Evolutionary conservation across 306 rosid species (phyloP).

Genomic region (Erythrophleum fordii): DNA sequence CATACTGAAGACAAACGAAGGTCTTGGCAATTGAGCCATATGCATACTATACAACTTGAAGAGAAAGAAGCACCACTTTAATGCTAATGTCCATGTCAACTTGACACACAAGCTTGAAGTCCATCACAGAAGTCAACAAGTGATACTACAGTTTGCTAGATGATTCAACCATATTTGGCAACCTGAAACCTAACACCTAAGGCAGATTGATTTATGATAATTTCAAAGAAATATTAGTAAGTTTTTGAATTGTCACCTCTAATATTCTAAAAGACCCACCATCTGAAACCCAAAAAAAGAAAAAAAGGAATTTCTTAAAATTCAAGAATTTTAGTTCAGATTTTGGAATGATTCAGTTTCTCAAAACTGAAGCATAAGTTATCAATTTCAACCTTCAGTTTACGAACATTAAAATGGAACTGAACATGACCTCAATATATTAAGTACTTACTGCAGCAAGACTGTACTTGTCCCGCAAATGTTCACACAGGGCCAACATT

Average conservation of each 20-base stretch:
- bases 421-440: background rate
- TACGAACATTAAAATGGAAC: background rate
- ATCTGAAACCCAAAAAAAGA: background rate
- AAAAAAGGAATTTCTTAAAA: background rate
- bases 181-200: background rate
- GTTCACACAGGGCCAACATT: constrained; percentile 85
- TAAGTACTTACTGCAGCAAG: constrained; percentile 84
- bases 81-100: background rate
- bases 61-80: background rate
- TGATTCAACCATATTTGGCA: background rate
- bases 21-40: too few relatives aligned
- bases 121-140: background rate
- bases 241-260: too few relatives aligned
- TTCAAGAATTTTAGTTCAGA: background rate
- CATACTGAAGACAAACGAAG: background rate
- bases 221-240: background rate
- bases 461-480: constrained; percentile 82
- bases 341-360: background rate
- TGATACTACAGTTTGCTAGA: background rate
- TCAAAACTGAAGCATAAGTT: background rate
- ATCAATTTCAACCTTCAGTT: background rate
- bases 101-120: background rate
- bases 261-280: background rate
- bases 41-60: too few relatives aligned
- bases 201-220: background rate